These are phyloP conservation scores for Hymenoscyphus fructigenus DNA, from an alignment of 2,329 filamentous ascomycete genomes.

Conservation along the genomic window DNA sequence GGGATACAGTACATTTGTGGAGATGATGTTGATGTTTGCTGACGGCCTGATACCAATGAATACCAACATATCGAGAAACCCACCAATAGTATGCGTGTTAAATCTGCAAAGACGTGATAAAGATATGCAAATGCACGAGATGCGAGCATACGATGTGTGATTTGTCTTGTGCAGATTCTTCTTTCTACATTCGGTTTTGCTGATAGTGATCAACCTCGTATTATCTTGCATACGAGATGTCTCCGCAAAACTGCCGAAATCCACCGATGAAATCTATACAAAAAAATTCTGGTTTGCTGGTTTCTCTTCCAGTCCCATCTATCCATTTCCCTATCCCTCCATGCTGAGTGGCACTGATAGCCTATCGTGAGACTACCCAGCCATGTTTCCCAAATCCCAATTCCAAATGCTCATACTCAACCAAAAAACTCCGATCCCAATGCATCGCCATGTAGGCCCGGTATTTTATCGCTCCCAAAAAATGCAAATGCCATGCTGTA, in stretches of 20 bases:
- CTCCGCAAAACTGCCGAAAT: slow-evolving; percentile 1
- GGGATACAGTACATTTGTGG: not conserved
- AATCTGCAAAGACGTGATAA: not conserved
- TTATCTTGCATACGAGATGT: not conserved
- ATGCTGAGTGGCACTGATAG: not conserved
- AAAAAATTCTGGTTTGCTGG: not conserved
- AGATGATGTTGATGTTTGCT: not conserved
- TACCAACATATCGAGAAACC: not conserved
- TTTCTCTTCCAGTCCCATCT: not conserved
- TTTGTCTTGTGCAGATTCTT: not conserved
- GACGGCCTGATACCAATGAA: not conserved
- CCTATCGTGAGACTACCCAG: not conserved
- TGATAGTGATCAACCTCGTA: not conserved
- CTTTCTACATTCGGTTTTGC: not conserved
- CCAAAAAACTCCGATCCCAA: slow-evolving; percentile 13
- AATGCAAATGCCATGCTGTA: not conserved
- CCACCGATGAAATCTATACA: not conserved
- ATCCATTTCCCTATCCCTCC: not conserved
- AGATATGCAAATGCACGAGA: not conserved
- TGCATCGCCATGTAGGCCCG: slow-evolving; percentile 12
- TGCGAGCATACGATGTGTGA: not conserved
- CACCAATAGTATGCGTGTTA: not conserved
- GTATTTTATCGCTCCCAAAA: slow-evolving; percentile 7
- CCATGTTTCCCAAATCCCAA: not conserved
- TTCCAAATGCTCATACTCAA: not conserved